phyloP scores from a whole-genome alignment of 129 eudicot genomes.

The Lactuca saligna region DNA sequence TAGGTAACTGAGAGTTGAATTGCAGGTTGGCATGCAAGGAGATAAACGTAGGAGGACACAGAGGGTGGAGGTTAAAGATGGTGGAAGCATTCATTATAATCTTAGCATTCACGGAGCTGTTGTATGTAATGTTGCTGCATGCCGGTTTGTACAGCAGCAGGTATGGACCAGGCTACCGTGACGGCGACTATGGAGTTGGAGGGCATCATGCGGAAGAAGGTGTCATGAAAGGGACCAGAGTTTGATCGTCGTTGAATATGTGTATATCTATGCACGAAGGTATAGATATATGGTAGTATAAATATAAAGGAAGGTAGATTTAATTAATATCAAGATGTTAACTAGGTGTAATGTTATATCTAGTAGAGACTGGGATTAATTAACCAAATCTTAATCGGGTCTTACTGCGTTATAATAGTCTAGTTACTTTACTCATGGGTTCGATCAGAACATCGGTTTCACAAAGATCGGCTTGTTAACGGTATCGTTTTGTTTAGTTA shows the following conservation, averaged over 20 bases:
- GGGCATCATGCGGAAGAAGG: constrained; percentile 15
- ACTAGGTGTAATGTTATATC: no score
- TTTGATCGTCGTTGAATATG: not conserved
- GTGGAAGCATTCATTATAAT: constrained; percentile 75
- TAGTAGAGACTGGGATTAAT: no score
- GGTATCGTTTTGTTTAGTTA: no score
- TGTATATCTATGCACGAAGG: not conserved
- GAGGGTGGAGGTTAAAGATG: constrained; percentile 84
- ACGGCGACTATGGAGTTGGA: constrained; percentile 19
- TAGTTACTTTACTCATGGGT: no score
- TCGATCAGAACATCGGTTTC: no score
- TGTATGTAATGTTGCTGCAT: constrained; percentile 61
- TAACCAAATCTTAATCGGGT: no score
- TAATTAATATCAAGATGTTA: not conserved
- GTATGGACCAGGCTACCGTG: constrained; percentile 87
- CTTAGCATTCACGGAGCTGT: constrained; percentile 49
- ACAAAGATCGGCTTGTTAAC: no score
- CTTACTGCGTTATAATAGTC: no score
- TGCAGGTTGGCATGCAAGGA: constrained; percentile 93
- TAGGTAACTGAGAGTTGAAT: not conserved
- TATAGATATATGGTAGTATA: not conserved
- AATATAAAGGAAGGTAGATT: not conserved
- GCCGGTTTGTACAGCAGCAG: constrained; percentile 77
- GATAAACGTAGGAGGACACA: constrained; percentile 69
- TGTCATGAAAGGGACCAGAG: constrained; percentile 17